Evolutionary conservation across 75 land plant genomes (phyloP).

Genomic region (Gnetum montanum): DNA sequence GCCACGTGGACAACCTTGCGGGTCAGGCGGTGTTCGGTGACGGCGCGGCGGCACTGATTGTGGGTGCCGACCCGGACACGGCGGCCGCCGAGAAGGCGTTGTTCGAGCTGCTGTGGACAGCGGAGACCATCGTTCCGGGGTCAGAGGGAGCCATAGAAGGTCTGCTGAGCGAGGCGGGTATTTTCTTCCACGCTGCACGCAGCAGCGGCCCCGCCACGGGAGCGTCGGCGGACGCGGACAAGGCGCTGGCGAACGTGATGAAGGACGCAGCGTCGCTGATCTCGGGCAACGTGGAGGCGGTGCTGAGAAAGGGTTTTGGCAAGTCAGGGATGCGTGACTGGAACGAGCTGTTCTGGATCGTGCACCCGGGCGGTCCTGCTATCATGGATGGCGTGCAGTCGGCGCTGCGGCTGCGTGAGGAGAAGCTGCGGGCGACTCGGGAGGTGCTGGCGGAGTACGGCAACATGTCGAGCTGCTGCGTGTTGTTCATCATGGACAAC

Average conservation of each 20-base stretch:
- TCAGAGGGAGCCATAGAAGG: slow-evolving; percentile 10
- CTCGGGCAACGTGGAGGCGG: slow-evolving; percentile 19
- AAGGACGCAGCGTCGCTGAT: slow-evolving; percentile 27
- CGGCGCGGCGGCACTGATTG: slow-evolving; percentile 36
- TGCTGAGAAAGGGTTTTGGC: too few species aligned
- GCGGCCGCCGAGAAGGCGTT: slow-evolving; percentile 23
- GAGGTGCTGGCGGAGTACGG: too few species aligned
- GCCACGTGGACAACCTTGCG: slow-evolving; percentile 36
- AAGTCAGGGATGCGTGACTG: too few species aligned
- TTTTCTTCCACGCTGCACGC: slow-evolving; percentile 35
- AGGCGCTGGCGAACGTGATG: slow-evolving; percentile 14
- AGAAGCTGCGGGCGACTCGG: too few species aligned
- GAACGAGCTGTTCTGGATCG: too few species aligned
- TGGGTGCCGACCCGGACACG: slow-evolving; percentile 38
- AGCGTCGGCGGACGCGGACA: slow-evolving; percentile 17
- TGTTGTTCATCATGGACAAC: slow-evolving; percentile 33
- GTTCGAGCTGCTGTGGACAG: slow-evolving; percentile 15
- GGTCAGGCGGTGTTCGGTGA: slow-evolving; percentile 43
- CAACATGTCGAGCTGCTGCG: too few species aligned
- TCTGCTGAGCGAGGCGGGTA: slow-evolving; percentile 18
- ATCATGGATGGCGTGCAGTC: too few species aligned
- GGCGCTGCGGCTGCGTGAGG: too few species aligned
- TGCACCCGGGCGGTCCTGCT: too few species aligned
- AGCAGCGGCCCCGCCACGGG: slow-evolving; percentile 34
- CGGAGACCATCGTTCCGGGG: background rate